Base-by-base conservation (phyloP, 805 yeast genomes). In the Myxozyma kluyveri region DNA sequence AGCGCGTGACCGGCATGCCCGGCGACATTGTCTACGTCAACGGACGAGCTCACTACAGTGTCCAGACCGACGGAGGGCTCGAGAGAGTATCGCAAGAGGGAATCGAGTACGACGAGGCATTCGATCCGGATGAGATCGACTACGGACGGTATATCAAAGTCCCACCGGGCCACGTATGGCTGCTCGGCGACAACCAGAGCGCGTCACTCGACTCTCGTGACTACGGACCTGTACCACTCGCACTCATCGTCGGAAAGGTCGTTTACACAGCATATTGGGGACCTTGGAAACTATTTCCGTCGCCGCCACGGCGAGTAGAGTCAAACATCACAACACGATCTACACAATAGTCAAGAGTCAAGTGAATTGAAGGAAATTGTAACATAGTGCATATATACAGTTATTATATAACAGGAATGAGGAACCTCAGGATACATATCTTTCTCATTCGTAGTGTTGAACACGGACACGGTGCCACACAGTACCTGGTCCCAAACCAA, bases 101-200 rank as follows among this genome's bases (percentile, higher is more conserved):
- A 18, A 3, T 17, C 14, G 43, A 38, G 23, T 10, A 26, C 32
- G 41, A 22, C 6, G 45, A 17, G 12, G 33, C 33, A 29, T 9
- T 14, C 9, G 33, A 29, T 29, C 33, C 33, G 14, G 33, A 29
- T 14, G 5, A 2, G 67, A 84, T 19, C 12, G 49, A 42, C 42
- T 27, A 45, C 12, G 38, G 47, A 17, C 77, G 79, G 50, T 88
- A 74, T 67, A 82, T 91, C 6, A 75, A 72, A 50, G 90, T 93
- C 0, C 99, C 99, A 1, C 80, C 83, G 60, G 99, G 99, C 2
- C 99, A 93, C 69, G 86, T 88, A 43, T 93, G 98, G 98, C 84
- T 90, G 2, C 88, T 97, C 0, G 99, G 99, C 1, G 99, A 93
- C 65, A 93, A 93, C 65, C 69, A 91, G 51, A 78, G 88, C 24